A percentile compares a stretch with the other conserved stretches of the same genome.
phyloP scores from a whole-genome alignment of 129 eudicot genomes.

The Sambucus nigra region DNA sequence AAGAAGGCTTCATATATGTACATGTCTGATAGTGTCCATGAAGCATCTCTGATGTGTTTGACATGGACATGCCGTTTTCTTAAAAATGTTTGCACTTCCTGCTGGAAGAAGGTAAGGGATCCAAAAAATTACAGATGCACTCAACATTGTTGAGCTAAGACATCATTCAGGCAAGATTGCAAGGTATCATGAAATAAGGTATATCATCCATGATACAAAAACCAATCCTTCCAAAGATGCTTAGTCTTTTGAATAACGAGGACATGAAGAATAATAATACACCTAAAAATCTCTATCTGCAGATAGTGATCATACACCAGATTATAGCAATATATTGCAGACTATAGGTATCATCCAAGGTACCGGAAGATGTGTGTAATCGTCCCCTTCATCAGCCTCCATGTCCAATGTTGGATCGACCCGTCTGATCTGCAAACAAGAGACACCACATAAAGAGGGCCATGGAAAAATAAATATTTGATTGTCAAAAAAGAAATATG shows the following conservation, averaged over 20 bases:
- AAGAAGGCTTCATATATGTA: no score
- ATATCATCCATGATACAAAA: not conserved
- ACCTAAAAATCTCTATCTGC: not conserved
- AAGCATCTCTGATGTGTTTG: no score
- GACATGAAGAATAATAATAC: not conserved
- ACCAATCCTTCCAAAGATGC: not conserved
- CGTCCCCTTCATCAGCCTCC: slow-evolving; percentile 98
- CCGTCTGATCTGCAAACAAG: slow-evolving; percentile 63
- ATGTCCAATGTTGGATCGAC: slow-evolving; percentile 98
- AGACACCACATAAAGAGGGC: slow-evolving; percentile 10
- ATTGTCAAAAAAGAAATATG: not conserved
- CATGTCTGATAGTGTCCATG: no score
- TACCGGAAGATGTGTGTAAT: slow-evolving; percentile 96
- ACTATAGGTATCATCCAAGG: slow-evolving; percentile 13
- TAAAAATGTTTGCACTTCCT: no score
- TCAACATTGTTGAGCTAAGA: slow-evolving; percentile 5
- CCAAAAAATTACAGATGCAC: not conserved
- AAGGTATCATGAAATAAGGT: not conserved
- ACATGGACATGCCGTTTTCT: no score
- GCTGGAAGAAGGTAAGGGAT: not conserved
- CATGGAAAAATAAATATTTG: not conserved
- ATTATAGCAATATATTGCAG: not conserved
- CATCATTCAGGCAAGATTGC: not conserved
- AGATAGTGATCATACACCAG: slow-evolving; percentile 5
- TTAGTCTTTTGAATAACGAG: not conserved